Base-by-base conservation (phyloP, 1,139 yeast genomes). In the Suhomyces terraborum region DNA sequence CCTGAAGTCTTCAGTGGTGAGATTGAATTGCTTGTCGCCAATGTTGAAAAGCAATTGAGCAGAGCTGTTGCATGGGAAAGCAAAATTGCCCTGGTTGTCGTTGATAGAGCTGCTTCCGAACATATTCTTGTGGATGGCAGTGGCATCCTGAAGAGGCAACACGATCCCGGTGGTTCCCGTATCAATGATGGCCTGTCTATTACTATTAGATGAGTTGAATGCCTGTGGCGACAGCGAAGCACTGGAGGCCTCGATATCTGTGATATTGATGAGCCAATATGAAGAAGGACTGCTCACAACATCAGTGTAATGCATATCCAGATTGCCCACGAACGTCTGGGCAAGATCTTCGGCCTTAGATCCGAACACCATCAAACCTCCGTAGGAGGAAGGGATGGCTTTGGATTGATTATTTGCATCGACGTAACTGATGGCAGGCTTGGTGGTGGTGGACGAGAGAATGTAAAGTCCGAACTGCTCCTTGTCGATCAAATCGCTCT, bases 141-240 rank as follows among this genome's bases (percentile, higher is more conserved):
- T 52, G 2, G 88, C 87, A 52, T 82, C 87, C 16, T 59, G 61
- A n/a, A 73, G 61, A 2, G 86, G 81, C 38, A 80, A 60, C 6
- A 79, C 78, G 19, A 82, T 59, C 2, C 84, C 76, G 0, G 88
- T 82, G 2, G 88, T 81, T 13, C 88, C 88, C 9, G 86, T 79
- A 54, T 82, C 89, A 20, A 82, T 65, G 32, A 82, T 68, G 4
- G 80, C 82, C 4, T 63, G 54, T 56, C 81, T 66, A 32, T 43
- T 48, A n/a, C 48, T 43, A 24, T 18, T 19, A 7, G 45, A 13
- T 8, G 34, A 6, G 9, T 41, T 41, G 17, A 41, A 31, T 13
- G 33, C 6, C 14, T 28, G 35, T 9, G 33, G 25, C 7, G 58
- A 41, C 9, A 52, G 32, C 20, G 54, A 51, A 4, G 61, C 63